Evolutionary conservation across 2,329 filamentous ascomycete genomes (phyloP).

Genomic region (Fonsecaea erecta): DNA sequence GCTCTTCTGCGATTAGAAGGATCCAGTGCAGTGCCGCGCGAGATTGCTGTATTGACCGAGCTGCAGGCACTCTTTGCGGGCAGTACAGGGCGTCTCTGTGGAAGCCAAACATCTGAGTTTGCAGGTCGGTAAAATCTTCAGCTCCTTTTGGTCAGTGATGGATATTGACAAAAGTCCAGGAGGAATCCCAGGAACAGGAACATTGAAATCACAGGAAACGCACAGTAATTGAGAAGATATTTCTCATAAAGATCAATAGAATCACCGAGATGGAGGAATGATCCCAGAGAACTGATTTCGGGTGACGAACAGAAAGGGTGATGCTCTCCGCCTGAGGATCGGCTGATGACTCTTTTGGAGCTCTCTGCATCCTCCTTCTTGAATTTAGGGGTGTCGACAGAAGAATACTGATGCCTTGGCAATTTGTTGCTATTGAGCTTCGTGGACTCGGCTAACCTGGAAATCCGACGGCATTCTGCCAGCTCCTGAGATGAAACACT

Average conservation of each 20-base stretch:
- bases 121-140: constrained; percentile 16
- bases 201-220: neutral
- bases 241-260: constrained; percentile 12
- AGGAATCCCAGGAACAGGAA: neutral
- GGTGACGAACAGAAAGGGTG: neutral
- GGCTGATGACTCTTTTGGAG: neutral
- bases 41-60: constrained; percentile 17
- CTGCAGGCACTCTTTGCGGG: constrained; percentile 8
- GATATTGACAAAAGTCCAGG: neutral
- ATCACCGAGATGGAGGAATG: constrained; percentile 8
- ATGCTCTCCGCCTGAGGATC: neutral
- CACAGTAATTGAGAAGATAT: constrained; percentile 19
- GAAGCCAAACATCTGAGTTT: constrained; percentile 19
- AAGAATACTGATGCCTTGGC: neutral
- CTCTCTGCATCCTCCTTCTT: neutral
- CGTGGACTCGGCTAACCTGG: neutral
- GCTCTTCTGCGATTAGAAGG: constrained; percentile 13
- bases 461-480: constrained; percentile 5
- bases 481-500: neutral
- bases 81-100: constrained; percentile 13
- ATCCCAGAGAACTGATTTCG: constrained; percentile 4
- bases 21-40: constrained; percentile 19
- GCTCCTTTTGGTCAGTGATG: neutral
- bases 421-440: neutral
- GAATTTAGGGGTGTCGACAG: neutral